Percentiles rank a stretch among this genome's conserved stretches.
Conservation (phyloP, 2,329 filamentous ascomycete species). For the Aspergillus nomiae region DNA sequence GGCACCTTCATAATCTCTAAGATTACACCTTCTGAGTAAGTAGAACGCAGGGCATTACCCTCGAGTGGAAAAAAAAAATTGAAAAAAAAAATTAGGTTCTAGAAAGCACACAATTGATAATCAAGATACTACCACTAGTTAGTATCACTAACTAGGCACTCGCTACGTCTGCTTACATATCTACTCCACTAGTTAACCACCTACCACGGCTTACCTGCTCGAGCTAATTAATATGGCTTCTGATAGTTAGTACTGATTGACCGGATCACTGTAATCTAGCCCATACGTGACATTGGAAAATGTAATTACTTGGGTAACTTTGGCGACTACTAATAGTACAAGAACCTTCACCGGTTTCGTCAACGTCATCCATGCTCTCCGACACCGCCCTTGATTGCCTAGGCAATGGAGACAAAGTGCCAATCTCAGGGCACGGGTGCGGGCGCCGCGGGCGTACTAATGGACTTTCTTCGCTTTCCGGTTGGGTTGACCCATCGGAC, state of each 20-base stretch:
- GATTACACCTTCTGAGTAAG: background rate
- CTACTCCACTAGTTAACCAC: background rate
- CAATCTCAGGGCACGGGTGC: background rate
- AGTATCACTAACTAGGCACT: background rate
- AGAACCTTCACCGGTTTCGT: background rate
- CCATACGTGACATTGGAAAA: background rate
- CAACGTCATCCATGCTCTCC: slow-evolving; percentile 8
- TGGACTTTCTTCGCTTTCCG: slow-evolving; percentile 7
- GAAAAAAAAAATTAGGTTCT: background rate
- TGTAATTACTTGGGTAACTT: background rate
- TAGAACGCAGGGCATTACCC: background rate
- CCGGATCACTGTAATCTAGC: background rate
- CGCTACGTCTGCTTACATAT: background rate
- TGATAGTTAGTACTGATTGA: background rate
- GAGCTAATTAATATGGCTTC: background rate
- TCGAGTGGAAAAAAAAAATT: background rate
- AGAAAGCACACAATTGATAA: slow-evolving; percentile 20
- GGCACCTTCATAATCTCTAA: background rate
- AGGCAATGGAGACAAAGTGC: background rate
- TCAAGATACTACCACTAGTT: background rate
- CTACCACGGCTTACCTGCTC: background rate
- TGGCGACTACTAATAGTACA: no score
- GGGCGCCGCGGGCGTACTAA: slow-evolving; percentile 1
- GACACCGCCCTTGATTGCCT: slow-evolving; percentile 9
- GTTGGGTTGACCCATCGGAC: slow-evolving; percentile 6